Evolutionary conservation across 352 stramenopile species (phyloP).

Genomic region (Globisporangium emineosum): DNA sequence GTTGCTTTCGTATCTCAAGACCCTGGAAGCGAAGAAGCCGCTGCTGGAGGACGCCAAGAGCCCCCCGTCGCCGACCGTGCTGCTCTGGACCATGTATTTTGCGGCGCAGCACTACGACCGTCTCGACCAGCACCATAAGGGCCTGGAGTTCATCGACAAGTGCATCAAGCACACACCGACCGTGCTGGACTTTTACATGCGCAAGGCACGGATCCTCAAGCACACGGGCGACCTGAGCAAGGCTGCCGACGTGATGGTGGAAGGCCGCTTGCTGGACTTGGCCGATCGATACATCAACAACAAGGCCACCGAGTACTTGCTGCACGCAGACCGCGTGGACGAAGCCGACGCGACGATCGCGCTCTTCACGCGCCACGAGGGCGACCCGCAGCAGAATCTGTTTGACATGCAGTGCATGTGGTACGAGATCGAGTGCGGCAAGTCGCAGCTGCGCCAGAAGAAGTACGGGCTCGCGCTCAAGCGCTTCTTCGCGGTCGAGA

Average conservation of each 20-base stretch:
- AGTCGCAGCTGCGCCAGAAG: slow-evolving; percentile 55
- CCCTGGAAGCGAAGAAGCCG: slow-evolving; percentile 61
- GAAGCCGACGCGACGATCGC: slow-evolving; percentile 93
- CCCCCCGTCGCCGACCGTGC: slow-evolving; percentile 30
- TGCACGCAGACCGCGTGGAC: slow-evolving; percentile 91
- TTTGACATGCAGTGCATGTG: slow-evolving; percentile 99
- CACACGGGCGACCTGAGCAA: slow-evolving; percentile 87
- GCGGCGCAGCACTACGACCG: slow-evolving; percentile 92
- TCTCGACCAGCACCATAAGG: slow-evolving; percentile 81
- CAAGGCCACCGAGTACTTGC: slow-evolving; percentile 96
- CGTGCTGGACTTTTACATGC: slow-evolving; percentile 92
- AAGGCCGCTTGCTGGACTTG: slow-evolving; percentile 92
- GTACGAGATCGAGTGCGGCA: slow-evolving; percentile 94
- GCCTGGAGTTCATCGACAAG: slow-evolving; percentile 88
- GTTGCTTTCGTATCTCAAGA: slow-evolving; percentile 76
- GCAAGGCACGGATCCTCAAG: slow-evolving; percentile 94
- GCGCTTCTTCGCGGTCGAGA: slow-evolving; percentile 93
- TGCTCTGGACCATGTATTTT: slow-evolving; percentile 93
- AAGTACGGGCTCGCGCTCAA: slow-evolving; percentile 90
- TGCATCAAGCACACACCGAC: slow-evolving; percentile 92
- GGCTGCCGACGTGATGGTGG: slow-evolving; percentile 91
- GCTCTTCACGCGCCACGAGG: slow-evolving; percentile 96
- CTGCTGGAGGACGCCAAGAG: slow-evolving; percentile 37
- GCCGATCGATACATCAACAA: slow-evolving; percentile 99
- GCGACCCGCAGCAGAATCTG: slow-evolving; percentile 95